Evolutionary conservation across 208 protist genomes (phyloP), one percentile per base, ranked within the genome.

Genomic region (Leishmania mexicana): DNA sequence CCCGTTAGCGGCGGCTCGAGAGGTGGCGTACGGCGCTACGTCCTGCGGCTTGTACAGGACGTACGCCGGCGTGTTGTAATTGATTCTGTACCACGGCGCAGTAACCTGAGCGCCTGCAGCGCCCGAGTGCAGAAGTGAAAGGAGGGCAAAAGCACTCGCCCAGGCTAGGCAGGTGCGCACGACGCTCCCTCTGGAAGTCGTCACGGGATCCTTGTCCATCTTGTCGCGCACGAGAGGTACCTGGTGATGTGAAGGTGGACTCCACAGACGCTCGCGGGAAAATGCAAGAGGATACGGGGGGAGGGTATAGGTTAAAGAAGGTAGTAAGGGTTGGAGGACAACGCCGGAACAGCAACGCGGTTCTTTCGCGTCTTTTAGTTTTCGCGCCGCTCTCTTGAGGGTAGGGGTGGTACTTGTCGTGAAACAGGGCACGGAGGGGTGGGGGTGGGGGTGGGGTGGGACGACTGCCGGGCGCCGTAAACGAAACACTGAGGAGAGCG

Each of bases 51-150:
- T 71, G 64, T 80, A 80, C n/a, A 80, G 42, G 15, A 80, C 76
- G n/a, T 80, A 80, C 47, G 60, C 76, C 4, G 54, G 54, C 11
- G 58, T 80, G 64, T 80, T 80, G 75, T 51, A 78, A 57, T 67
- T 65, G 53, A 78, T 49, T 76, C n/a, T 35, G 53, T 60, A 76
- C 47, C 28, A 76, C 8, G 49, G 42, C 45, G 38, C 24, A 6
- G 13, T 17, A 17, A 35, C 40, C 2, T 74, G 42, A 1, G 38
- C 67, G 21, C n/a, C 11, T 51, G 24, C 70, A 15, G 47, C 21
- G 2, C 28, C 45, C 31, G 70, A 11, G 28, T 21, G 0, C 45
- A 53, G 45, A 10, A 74, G 45, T 49, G 28, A 24, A 74, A 74
- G 70, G 47, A 54, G 21, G 31, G 38, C 70, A n/a, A 53, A 74